These are phyloP conservation scores for Chrysoporthe puriensis DNA, from an alignment of 2,329 filamentous ascomycete genomes.

Conservation along the genomic window DNA sequence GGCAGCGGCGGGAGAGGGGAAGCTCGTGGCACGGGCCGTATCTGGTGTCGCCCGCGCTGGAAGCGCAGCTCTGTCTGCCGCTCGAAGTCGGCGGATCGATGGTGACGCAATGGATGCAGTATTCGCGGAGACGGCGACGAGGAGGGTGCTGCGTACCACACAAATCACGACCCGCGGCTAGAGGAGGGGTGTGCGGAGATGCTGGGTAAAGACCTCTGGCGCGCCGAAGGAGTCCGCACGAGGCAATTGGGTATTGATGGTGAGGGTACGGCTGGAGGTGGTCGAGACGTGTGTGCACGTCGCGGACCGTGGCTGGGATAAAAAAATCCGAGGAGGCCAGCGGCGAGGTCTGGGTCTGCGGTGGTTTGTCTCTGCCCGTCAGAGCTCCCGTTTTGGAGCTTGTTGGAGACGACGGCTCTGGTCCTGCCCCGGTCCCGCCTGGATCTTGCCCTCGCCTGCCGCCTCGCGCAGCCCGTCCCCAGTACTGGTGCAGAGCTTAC, in stretches of 20 bases:
- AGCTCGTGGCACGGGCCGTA: not conserved
- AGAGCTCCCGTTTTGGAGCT: no score
- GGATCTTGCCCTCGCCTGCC: no score
- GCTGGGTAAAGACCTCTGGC: not conserved
- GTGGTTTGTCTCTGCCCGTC: not conserved
- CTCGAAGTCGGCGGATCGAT: not conserved
- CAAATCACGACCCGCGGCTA: not conserved
- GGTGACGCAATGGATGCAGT: constrained; percentile 15
- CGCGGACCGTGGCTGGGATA: no score
- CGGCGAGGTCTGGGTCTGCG: no score
- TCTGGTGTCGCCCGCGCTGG: not conserved
- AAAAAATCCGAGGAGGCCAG: no score
- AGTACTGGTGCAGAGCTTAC: no score
- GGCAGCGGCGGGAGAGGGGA: not conserved
- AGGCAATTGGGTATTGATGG: no score
- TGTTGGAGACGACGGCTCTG: no score
- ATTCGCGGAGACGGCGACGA: not conserved
- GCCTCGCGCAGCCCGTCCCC: no score
- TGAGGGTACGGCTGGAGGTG: no score
- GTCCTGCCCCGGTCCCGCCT: no score
- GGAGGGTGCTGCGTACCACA: not conserved
- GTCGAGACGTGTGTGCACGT: no score
- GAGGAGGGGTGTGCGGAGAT: not conserved
- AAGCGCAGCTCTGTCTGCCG: not conserved
- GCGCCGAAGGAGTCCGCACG: not conserved